Evolutionary conservation across 2,329 filamentous ascomycete species (phyloP).

Genomic region (Talaromyces sp.): DNA sequence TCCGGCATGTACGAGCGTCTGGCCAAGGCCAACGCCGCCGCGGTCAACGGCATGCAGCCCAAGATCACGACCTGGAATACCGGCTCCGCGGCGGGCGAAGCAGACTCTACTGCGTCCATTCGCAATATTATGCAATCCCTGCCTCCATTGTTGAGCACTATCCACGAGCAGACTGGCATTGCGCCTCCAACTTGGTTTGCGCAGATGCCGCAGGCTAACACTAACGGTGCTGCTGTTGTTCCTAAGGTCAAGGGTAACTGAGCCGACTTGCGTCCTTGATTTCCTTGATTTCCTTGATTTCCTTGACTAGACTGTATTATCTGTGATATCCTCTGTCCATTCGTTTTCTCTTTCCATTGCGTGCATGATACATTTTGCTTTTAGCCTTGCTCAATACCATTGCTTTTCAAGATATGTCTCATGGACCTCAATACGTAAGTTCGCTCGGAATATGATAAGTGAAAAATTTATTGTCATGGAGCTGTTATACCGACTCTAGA

Average conservation of each 20-base stretch:
- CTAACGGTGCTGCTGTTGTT: neutral
- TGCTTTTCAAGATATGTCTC: neutral
- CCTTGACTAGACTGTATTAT: neutral
- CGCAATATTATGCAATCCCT: conserved; percentile 81
- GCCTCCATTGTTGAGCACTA: conserved; percentile 77
- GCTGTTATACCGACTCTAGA: neutral
- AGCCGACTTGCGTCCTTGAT: neutral
- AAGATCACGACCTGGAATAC: conserved; percentile 94
- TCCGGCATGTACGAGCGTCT: conserved; percentile 74
- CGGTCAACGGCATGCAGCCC: conserved; percentile 72
- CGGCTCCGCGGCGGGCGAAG: conserved; percentile 39
- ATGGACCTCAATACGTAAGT: neutral
- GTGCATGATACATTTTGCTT: neutral
- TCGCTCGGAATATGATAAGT: neutral
- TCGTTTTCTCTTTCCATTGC: neutral
- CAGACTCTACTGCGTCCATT: conserved; percentile 62
- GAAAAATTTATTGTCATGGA: neutral
- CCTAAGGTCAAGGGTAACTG: conserved; percentile 11
- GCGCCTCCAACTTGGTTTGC: conserved; percentile 70
- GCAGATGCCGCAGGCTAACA: conserved; percentile 46
- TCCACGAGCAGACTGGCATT: conserved; percentile 86
- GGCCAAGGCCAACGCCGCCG: conserved; percentile 72
- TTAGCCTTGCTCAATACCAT: neutral
- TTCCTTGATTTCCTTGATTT: neutral
- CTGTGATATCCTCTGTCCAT: neutral